phyloP scores from a whole-genome alignment of 2,329 filamentous ascomycete genomes.

The Colletotrichum sp. region DNA sequence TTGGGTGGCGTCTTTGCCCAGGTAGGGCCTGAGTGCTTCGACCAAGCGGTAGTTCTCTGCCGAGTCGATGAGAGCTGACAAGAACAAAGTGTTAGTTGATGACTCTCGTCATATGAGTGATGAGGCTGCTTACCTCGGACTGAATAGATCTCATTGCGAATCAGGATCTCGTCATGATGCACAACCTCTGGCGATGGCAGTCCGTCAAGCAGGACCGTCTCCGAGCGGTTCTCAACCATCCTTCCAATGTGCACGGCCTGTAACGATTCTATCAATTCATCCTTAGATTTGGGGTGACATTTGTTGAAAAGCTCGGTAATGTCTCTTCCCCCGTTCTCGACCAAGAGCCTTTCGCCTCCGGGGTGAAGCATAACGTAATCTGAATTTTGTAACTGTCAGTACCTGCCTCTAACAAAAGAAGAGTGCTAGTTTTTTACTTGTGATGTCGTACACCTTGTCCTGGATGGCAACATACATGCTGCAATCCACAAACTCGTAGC shows the following conservation, averaged over 20 bases:
- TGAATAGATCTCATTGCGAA: background rate
- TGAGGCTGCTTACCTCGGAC: background rate
- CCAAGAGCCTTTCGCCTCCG: background rate
- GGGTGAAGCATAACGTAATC: conserved; percentile 19
- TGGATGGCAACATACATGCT: conserved; percentile 7
- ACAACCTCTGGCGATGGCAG: background rate
- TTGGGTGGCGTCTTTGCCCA: background rate
- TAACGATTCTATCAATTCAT: background rate
- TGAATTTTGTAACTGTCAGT: background rate
- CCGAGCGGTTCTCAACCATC: background rate
- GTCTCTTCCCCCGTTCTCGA: conserved; percentile 5
- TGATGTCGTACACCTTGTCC: conserved; percentile 19
- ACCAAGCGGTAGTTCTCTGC: background rate
- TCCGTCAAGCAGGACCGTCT: background rate
- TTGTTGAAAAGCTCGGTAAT: conserved; percentile 7
- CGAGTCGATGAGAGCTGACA: background rate
- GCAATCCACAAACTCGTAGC: background rate
- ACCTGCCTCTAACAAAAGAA: fast-evolving
- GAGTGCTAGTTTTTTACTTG: background rate
- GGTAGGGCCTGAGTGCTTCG: background rate
- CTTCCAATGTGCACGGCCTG: background rate
- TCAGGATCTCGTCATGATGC: background rate
- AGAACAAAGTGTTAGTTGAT: background rate
- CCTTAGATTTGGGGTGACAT: background rate
- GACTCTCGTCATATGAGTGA: background rate